Conservation (phyloP, 1,284 basidiomycete species). For the Malassezia nana region DNA sequence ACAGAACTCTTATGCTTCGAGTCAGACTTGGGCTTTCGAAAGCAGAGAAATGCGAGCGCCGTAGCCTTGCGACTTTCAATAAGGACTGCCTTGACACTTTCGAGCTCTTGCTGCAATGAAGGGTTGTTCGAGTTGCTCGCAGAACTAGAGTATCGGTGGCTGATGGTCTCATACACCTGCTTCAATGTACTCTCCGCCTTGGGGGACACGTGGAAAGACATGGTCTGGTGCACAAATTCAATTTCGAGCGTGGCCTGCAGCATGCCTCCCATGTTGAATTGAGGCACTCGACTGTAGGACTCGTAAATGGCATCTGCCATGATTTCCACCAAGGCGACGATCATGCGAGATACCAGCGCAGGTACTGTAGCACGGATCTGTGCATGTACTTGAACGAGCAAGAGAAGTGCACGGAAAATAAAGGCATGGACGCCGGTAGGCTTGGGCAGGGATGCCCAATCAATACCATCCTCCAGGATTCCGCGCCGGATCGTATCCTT, state of each 20-base stretch:
- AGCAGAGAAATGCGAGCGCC: constrained; percentile 84
- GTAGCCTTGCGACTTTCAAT: constrained; percentile 77
- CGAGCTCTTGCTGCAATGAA: constrained; percentile 57
- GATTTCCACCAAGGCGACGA: constrained; percentile 71
- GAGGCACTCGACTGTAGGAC: constrained; percentile 72
- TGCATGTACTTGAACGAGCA: constrained; percentile 81
- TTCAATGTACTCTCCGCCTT: constrained; percentile 70
- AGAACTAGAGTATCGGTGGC: constrained; percentile 62
- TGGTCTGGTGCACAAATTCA: constrained; percentile 93
- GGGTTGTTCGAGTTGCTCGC: constrained; percentile 51
- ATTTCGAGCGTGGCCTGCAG: constrained; percentile 95
- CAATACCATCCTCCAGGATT: constrained; percentile 66
- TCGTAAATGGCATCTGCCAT: constrained; percentile 69
- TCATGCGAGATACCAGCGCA: constrained; percentile 64
- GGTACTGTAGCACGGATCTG: constrained; percentile 73
- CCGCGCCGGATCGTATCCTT: constrained; percentile 64
- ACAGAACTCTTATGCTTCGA: not conserved
- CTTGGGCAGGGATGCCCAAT: constrained; percentile 82
- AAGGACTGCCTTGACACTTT: constrained; percentile 79
- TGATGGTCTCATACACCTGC: constrained; percentile 86
- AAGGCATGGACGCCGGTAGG: constrained; percentile 77
- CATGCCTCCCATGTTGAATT: constrained; percentile 97
- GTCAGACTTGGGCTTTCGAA: constrained; percentile 21
- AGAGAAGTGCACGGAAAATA: constrained; percentile 79
- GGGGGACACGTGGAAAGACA: constrained; percentile 74